Conservation (phyloP, 2,329 filamentous ascomycete species). For the Shiraia sp. region DNA sequence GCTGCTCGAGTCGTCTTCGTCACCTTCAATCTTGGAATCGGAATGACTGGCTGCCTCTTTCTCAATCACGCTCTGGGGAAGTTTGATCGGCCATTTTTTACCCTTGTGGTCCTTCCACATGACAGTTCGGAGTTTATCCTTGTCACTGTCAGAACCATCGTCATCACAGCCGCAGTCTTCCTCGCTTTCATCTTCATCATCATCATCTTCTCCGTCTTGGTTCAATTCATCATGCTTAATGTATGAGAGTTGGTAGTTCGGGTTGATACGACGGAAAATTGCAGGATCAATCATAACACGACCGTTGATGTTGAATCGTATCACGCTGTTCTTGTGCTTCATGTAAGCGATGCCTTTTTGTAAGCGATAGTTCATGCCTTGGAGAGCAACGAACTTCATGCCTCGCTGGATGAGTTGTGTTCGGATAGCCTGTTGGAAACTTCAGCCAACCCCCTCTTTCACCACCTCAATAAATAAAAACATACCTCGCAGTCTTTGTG, state of each 20-base stretch:
- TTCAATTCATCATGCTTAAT: conserved; percentile 72
- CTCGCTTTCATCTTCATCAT: conserved; percentile 56
- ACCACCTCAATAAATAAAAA: too few species aligned
- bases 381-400: conserved; percentile 79
- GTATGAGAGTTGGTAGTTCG: conserved; percentile 78
- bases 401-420: conserved; percentile 75
- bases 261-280: conserved; percentile 80
- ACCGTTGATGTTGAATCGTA: conserved; percentile 84
- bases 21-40: conserved; percentile 50
- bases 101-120: conserved; percentile 55
- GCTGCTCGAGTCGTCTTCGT: conserved; percentile 34
- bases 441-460: conserved; percentile 3
- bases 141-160: conserved; percentile 31
- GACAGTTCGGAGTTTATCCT: conserved; percentile 43
- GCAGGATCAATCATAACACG: conserved; percentile 86
- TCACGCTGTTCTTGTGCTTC: conserved; percentile 74
- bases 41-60: conserved; percentile 53
- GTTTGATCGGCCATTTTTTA: conserved; percentile 55
- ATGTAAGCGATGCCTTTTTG: conserved; percentile 84
- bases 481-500: conserved; percentile 67
- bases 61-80: conserved; percentile 48
- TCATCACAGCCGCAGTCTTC: conserved; percentile 33
- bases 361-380: conserved; percentile 80
- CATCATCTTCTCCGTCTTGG: conserved; percentile 59
- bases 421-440: conserved; percentile 53